Base-by-base conservation (phyloP, 2,329 filamentous ascomycete genomes). In the Chalaropsis thielavioides region DNA sequence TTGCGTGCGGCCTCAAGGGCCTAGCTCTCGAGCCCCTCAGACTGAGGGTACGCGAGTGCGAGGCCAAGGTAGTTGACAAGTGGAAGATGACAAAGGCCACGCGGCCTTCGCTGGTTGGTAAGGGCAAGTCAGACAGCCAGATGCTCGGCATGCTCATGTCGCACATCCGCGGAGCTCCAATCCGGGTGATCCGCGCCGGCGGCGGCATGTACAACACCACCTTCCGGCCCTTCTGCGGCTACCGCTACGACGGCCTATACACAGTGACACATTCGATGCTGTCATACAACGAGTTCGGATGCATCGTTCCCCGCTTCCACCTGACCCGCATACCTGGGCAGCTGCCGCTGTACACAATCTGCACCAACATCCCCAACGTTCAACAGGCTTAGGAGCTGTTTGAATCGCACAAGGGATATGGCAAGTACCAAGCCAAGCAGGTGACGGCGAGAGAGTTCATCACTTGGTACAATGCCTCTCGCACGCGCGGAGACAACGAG, bases 401-500 rank as follows among this genome's bases (percentile, higher is more conserved):
- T 62, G 65, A 64, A 40, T 64, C 58, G 17, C 65, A 67, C 38
- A 64, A 67, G 44, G 65, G 62, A 61, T 67, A 67, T 44, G 65
- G 62, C n/a, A 54, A 61, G 17, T 22, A 49, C 17, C 44, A 56
- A 7, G 58, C 62, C 17, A 64, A 62, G 43, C 65, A 67, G 58
- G 24, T 64, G 7, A 27, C 61, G 1, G 49, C 65, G 8, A 35
- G 31, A 0, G 65, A 67, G 11, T 40, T 66, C 5, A 17, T 66
- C 22, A 61, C 60, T 31, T 63, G 61, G 38, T 38, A 27, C 43
- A 46, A 46, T 17, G 5, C 2, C 15, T 24, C 22, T 46, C 5
- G 60, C 43, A 15, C 51, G 27, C 22, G 51, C 46, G 27, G 62
- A 63, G 40, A 41, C 64, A 31, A 44, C 46, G 13, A 60, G 24